These are phyloP conservation scores for Fusarium udum DNA, from an alignment of 2,329 filamentous ascomycete genomes.

Conservation along the genomic window DNA sequence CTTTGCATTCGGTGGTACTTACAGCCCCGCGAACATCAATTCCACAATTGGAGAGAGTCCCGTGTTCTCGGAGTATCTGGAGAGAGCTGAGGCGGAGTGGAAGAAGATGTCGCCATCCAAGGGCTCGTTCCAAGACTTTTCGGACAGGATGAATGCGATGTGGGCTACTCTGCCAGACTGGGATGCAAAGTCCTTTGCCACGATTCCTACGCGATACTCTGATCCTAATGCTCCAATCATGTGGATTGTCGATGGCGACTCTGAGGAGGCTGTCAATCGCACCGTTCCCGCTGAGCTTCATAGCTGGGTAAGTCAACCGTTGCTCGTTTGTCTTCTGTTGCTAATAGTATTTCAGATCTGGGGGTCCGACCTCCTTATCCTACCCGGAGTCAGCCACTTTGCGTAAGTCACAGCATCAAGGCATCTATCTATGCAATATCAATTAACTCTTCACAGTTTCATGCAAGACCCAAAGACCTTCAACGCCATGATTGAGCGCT, in stretches of 20 bases:
- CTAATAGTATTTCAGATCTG: not conserved
- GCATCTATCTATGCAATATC: too few species aligned
- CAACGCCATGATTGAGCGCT: not conserved
- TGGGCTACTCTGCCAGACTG: not conserved
- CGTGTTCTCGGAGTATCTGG: not conserved
- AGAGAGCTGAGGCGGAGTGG: not conserved
- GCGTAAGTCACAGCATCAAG: not conserved
- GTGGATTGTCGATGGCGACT: not conserved
- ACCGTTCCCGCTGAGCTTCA: not conserved
- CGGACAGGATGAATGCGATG: not conserved
- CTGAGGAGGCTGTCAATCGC: not conserved
- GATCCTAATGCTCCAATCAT: not conserved
- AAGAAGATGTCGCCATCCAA: not conserved
- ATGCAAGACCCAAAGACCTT: not conserved
- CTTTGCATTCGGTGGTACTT: not conserved
- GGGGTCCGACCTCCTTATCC: not conserved
- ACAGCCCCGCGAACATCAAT: not conserved
- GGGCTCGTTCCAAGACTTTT: not conserved
- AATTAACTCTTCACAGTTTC: not conserved
- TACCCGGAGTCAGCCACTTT: constrained; percentile 7
- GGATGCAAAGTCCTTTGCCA: not conserved
- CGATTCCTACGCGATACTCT: not conserved
- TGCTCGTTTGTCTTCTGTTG: too few species aligned
- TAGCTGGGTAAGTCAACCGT: not conserved
- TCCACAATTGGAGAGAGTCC: not conserved